These are phyloP conservation scores for Hydnomerulius pinastri DNA, from an alignment of 768 basidiomycete species.

Conservation along the genomic window DNA sequence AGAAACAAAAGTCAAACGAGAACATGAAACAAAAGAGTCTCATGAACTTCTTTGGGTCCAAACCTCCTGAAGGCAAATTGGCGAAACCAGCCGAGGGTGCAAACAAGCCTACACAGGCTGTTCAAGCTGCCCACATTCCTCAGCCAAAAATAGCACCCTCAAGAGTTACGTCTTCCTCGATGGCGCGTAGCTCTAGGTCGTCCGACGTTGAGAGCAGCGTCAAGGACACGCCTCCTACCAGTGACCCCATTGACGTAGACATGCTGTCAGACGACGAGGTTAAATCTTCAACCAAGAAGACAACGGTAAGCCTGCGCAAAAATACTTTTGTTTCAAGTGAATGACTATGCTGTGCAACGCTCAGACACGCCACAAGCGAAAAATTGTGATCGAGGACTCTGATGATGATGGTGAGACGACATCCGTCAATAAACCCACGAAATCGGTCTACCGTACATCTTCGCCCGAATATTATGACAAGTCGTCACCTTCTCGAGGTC, in stretches of 20 bases:
- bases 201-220: constrained; percentile 52
- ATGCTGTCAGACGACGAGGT: constrained; percentile 57
- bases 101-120: constrained; percentile 16
- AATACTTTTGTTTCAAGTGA: not conserved
- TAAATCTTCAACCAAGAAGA: constrained; percentile 35
- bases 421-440: constrained; percentile 8
- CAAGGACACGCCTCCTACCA: constrained; percentile 71
- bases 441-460: constrained; percentile 23
- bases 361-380: constrained; percentile 59
- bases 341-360: not conserved
- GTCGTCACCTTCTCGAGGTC: constrained; percentile 32
- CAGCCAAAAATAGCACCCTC: constrained; percentile 35
- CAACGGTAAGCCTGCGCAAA: constrained; percentile 32
- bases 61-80: constrained; percentile 21
- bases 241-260: constrained; percentile 77
- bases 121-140: constrained; percentile 41
- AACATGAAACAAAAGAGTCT: constrained; percentile 72
- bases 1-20: constrained; percentile 42
- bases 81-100: constrained; percentile 1
- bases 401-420: constrained; percentile 55
- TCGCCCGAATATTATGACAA: constrained; percentile 28
- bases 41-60: constrained; percentile 67
- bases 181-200: constrained; percentile 39
- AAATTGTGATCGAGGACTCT: constrained; percentile 67
- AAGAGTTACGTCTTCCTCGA: constrained; percentile 39